Percentiles rank a stretch among this genome's conserved stretches.
Conservation (phyloP, 306 rosid species). For the Cajanus cajan region DNA sequence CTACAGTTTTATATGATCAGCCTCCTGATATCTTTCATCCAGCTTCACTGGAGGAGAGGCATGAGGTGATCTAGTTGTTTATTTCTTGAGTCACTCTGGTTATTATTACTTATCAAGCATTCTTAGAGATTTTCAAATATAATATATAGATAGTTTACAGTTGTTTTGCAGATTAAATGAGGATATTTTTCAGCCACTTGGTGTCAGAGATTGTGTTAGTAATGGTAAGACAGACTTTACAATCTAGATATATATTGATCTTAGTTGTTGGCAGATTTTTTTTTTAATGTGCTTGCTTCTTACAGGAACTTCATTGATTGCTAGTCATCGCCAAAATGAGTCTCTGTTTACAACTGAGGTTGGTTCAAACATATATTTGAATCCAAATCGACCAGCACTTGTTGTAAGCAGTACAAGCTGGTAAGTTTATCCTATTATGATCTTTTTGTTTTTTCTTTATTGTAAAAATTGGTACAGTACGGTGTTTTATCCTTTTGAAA, state of each 20-base stretch:
- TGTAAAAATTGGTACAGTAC: neutral
- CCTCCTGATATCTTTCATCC: conserved; percentile 92
- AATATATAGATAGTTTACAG: conserved; percentile 43
- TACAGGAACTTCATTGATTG: conserved; percentile 44
- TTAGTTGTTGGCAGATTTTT: neutral
- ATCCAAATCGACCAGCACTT: conserved; percentile 80
- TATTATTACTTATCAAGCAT: conserved; percentile 5
- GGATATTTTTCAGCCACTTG: conserved; percentile 57
- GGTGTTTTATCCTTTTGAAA: neutral
- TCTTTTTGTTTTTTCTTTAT: neutral
- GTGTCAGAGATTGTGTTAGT: conserved; percentile 68
- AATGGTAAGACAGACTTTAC: conserved; percentile 46
- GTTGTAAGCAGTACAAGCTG: conserved; percentile 99
- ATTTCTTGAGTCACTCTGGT: conserved; percentile 13
- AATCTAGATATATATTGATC: neutral
- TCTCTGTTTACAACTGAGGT: conserved; percentile 55
- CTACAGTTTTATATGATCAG: conserved; percentile 82
- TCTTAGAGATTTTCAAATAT: conserved; percentile 23
- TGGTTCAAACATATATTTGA: conserved; percentile 47
- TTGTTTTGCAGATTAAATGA: conserved; percentile 73
- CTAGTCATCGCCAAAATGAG: conserved; percentile 48
- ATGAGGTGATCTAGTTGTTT: conserved; percentile 55
- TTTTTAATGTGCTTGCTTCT: conserved; percentile 23
- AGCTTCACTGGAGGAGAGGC: conserved; percentile 76
- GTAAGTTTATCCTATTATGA: conserved; percentile 41